Evolutionary conservation across 2,329 filamentous ascomycete genomes (phyloP).

Genomic region (Aspergillus aculeatus): DNA sequence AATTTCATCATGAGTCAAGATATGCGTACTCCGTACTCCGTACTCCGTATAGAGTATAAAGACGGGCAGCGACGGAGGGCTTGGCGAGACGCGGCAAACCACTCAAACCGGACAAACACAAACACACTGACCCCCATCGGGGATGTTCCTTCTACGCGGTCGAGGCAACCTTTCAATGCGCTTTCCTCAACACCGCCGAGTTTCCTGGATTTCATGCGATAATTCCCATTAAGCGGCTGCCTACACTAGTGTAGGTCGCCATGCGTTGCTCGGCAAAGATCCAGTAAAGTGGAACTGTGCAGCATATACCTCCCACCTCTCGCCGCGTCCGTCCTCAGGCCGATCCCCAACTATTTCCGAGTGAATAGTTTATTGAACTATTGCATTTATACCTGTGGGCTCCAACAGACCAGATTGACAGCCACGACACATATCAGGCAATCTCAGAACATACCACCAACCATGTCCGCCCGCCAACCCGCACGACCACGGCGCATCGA

Average conservation of each 20-base stretch:
- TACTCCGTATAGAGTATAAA: not conserved
- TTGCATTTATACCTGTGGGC: not conserved
- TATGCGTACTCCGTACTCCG: too few relatives aligned
- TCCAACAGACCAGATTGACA: not conserved
- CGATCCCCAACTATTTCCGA: not conserved
- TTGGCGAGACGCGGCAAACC: conserved; percentile 21
- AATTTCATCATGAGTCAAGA: too few relatives aligned
- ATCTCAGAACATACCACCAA: conserved; percentile 19
- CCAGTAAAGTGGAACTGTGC: conserved; percentile 1
- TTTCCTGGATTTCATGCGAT: not conserved
- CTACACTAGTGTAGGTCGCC: conserved; percentile 7
- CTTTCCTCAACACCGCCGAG: not conserved
- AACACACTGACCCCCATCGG: conserved; percentile 8
- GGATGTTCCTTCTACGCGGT: conserved; percentile 11
- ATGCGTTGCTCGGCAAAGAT: conserved; percentile 6
- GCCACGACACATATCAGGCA: not conserved
- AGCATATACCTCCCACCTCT: not conserved
- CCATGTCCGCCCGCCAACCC: conserved; percentile 34
- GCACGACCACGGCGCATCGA: conserved; percentile 44
- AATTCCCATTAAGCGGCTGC: not conserved
- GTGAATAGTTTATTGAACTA: not conserved
- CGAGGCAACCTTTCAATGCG: not conserved
- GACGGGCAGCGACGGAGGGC: not conserved
- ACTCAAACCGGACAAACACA: conserved; percentile 29
- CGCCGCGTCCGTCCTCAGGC: not conserved